Evolutionary conservation across 768 basidiomycete genomes (phyloP), one percentile per base, ranked within the genome.

Genomic region (Imleria badia): DNA sequence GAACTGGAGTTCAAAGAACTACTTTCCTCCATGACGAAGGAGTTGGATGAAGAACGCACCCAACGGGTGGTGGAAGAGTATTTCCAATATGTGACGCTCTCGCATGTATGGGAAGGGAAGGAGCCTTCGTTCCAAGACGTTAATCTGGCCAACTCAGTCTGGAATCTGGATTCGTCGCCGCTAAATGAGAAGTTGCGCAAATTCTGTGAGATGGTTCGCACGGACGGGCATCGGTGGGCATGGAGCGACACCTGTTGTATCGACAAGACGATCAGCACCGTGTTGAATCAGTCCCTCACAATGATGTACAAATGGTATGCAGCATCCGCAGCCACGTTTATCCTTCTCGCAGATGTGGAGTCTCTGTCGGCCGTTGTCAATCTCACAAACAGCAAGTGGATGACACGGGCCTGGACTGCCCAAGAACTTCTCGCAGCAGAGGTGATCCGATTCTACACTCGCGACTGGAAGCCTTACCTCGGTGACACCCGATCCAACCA

Each of bases 271-370:
- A 44, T 48, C 35, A 39, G 46, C 40, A 38, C 52, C 0, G 46
- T 55, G 34, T 43, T 43, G 31, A 45, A 34, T 19, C 54, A 47
- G 23, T 61, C 54, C 5, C 60, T 60, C 15, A 52, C 6, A 11
- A 46, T 51, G 46, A 55, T 60, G 57, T 60, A 61, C 44, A 45
- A 19, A 13, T 59, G 60, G 60, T 61, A 61, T 19, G 45, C 39
- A 26, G 26, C 43, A 6, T 55, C 60, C 2, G 48, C 58, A 3
- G 43, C 35, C 13, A 61, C 55, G 0, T 10, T 61, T 6, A 44
- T 44, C 6, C 19, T 33, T 13, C 60, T 62, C 11, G 14, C 5
- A 29, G 31, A 17, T 6, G 36, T 43, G 1, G 8, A 1, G 1
- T 30, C 45, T 14, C 45, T 34, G 2, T 55, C 36, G 1, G 17